phyloP scores from a whole-genome alignment of 225 moss, liverwort and hornwort species.

The Bryum argenteum region DNA sequence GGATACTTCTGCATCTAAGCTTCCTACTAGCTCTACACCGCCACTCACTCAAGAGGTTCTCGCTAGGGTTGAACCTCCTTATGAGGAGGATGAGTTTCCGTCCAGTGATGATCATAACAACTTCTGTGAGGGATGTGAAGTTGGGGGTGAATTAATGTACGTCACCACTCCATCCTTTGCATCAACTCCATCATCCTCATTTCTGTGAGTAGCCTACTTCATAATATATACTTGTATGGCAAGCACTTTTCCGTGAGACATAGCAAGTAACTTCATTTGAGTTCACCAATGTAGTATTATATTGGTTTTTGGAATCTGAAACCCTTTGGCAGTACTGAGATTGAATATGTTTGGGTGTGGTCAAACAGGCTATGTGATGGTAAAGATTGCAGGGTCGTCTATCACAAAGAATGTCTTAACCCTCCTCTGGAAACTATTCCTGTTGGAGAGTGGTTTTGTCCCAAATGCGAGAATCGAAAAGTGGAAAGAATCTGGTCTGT shows the following conservation, averaged over 20 bases:
- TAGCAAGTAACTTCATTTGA: conserved; percentile 3
- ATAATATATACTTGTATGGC: not conserved
- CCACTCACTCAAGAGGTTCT: conserved; percentile 31
- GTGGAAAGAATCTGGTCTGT: conserved; percentile 92
- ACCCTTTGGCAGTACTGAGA: conserved; percentile 24
- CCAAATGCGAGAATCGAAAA: conserved; percentile 68
- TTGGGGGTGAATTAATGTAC: conserved; percentile 89
- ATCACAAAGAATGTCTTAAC: conserved; percentile 81
- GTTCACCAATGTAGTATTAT: conserved; percentile 1
- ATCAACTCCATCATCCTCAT: conserved; percentile 32
- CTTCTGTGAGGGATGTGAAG: conserved; percentile 74
- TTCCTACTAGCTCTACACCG: conserved; percentile 25
- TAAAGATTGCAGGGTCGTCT: conserved; percentile 74
- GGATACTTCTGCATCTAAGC: conserved; percentile 22
- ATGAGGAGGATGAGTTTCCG: conserved; percentile 49
- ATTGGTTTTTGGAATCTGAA: conserved; percentile 17
- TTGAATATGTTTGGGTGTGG: conserved; percentile 20
- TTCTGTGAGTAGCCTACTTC: conserved; percentile 31
- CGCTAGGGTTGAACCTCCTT: conserved; percentile 30
- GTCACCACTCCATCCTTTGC: conserved; percentile 37
- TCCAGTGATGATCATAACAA: conserved; percentile 80
- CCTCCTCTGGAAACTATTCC: conserved; percentile 69
- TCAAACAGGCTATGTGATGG: conserved; percentile 78
- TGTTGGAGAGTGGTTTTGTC: conserved; percentile 88
- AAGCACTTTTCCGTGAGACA: conserved; percentile 11